Percentiles rank a stretch among this genome's conserved stretches.
Conservation (phyloP, 208 protist species). For the Leishmania turanica region DNA sequence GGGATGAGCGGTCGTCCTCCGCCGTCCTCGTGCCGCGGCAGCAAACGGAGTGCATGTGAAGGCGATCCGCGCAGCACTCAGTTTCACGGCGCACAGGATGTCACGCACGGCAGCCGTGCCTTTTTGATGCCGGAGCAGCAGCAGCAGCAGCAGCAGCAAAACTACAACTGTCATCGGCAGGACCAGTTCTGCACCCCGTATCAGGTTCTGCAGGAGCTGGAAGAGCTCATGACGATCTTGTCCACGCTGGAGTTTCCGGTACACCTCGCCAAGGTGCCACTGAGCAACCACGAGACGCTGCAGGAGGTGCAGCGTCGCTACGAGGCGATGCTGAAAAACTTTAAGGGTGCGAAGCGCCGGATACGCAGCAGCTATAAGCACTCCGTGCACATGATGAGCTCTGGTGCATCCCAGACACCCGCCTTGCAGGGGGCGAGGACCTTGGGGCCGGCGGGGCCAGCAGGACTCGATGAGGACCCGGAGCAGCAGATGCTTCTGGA, state of each 20-base stretch:
- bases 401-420: background rate
- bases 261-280: constrained; percentile 29
- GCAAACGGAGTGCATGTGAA: background rate
- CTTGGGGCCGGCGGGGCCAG: background rate
- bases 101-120: constrained; percentile 14
- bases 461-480: background rate
- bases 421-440: background rate
- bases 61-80: constrained; percentile 4
- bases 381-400: background rate
- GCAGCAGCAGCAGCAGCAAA: constrained; percentile 16
- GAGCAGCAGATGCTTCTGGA: constrained; percentile 16
- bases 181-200: constrained; percentile 51
- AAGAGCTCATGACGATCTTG: constrained; percentile 38
- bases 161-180: constrained; percentile 25
- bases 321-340: constrained; percentile 46
- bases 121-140: background rate
- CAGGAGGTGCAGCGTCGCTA: constrained; percentile 49
- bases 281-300: constrained; percentile 59
- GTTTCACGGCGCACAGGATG: constrained; percentile 9
- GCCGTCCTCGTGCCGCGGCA: background rate
- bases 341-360: constrained; percentile 39
- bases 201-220: constrained; percentile 46
- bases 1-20: background rate
- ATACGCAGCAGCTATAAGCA: constrained; percentile 7
- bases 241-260: constrained; percentile 26